Conservation (phyloP, 306 rosid genomes). For the Pterocarpus santalinus region DNA sequence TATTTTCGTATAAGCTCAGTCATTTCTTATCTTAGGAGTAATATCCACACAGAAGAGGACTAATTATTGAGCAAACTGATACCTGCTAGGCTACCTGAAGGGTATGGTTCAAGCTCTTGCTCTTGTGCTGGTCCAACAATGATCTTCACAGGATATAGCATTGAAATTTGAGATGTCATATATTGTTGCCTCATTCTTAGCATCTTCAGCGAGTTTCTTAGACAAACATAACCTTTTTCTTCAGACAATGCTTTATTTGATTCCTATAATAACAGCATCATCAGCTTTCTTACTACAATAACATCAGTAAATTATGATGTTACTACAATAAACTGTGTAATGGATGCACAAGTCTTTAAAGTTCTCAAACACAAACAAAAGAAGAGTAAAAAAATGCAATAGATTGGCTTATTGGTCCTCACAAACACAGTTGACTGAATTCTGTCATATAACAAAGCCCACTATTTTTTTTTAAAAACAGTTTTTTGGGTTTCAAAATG, state of each 20-base stretch:
- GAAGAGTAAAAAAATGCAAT: not conserved
- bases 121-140: conserved; percentile 79
- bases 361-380: conserved; percentile 2
- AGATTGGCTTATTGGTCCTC: not conserved
- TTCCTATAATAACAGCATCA: conserved; percentile 62
- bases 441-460: not conserved
- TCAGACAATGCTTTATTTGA: conserved; percentile 64
- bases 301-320: conserved; percentile 30
- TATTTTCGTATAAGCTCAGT: conserved; percentile 23
- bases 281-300: conserved; percentile 46
- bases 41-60: conserved; percentile 10
- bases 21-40: conserved; percentile 17
- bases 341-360: not conserved
- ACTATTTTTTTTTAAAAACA: no score
- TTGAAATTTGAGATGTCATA: conserved; percentile 85
- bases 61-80: conserved; percentile 36
- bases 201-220: conserved; percentile 70
- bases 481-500: no score
- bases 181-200: conserved; percentile 79
- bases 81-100: conserved; percentile 74
- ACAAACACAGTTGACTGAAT: not conserved
- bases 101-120: conserved; percentile 97
- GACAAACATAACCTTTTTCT: conserved; percentile 72
- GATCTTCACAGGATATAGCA: conserved; percentile 88
- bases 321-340: not conserved